Evolutionary conservation across 352 stramenopile genomes (phyloP), one percentile per base, ranked within the genome.

Genomic region (Pythium utonaiense): DNA sequence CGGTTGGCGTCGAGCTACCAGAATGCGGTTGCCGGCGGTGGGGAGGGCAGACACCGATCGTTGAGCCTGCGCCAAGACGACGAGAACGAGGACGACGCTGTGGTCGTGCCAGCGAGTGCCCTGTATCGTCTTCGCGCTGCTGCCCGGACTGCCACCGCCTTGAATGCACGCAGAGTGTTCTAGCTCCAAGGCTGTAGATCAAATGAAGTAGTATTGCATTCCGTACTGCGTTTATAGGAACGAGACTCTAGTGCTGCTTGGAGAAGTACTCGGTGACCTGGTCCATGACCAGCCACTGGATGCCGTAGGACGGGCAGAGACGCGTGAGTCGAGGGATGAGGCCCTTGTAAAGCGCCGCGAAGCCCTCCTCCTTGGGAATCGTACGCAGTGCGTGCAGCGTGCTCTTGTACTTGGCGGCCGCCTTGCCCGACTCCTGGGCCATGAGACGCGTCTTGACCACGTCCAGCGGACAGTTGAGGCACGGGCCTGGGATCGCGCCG

Each of bases 391-490:
- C 92, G 60, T 98, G 87, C 28, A 95, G 47, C 66, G 98, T 91
- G 53, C 95, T 89, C 31, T 84, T 96, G 78, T 99, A 99, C 77
- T 98, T 99, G n/a, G 75, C 71, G 62, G 88, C 80, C 33, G 89
- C 89, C 30, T 79, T 77, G 53, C 75, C 72, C 16, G 96, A 78
- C 40, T 98, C 95, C 69, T 96, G 87, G 22, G 87, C 86, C 85
- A 96, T 96, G 22, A 97, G 69, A 30, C 96, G 82, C 53, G 96
- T 99, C 83, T 99, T 99, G 48, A 98, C 89, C n/a, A 99, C 96
- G 75, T 99, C 88, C 69, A 96, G 83, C 44, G 88, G 88, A 60
- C 85, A 94, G 74, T 96, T 96, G 63, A 95, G 84, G 65, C 87
- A 94, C 53, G 88, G 88, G 3, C 88, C 88, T 1, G 88, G 80